Conservation (phyloP, 1,284 basidiomycete species). For the Heterobasidion annosum region DNA sequence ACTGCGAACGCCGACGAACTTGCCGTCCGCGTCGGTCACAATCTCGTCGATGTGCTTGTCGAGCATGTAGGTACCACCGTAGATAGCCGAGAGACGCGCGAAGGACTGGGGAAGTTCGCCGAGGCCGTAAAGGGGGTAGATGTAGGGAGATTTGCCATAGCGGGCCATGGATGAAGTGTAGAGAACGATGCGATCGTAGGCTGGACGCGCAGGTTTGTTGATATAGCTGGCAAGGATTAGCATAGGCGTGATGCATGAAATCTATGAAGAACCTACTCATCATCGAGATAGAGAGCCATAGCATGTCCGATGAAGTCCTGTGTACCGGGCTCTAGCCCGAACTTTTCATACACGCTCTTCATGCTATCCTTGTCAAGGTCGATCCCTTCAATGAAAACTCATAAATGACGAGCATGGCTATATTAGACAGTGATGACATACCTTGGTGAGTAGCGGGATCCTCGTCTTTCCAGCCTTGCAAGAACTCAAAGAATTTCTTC, state of each 20-base stretch:
- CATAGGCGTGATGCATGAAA: background rate
- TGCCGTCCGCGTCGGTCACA: slow-evolving; percentile 78
- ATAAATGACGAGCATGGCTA: background rate
- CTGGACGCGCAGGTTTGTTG: slow-evolving; percentile 81
- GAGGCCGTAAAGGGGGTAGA: slow-evolving; percentile 98
- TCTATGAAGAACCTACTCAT: slow-evolving; percentile 63
- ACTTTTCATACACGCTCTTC: slow-evolving; percentile 93
- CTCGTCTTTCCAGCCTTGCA: slow-evolving; percentile 92
- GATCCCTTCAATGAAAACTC: slow-evolving; percentile 46
- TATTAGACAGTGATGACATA: slow-evolving; percentile 22
- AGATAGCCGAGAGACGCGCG: slow-evolving; percentile 95
- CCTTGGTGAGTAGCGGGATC: slow-evolving; percentile 96
- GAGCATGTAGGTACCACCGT: slow-evolving; percentile 99
- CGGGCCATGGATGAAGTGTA: slow-evolving; percentile 99
- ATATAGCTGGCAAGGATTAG: slow-evolving; percentile 65
- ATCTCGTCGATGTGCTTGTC: slow-evolving; percentile 94
- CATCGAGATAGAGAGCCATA: slow-evolving; percentile 97
- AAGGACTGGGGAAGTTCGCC: slow-evolving; percentile 99
- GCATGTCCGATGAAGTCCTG: slow-evolving; percentile 99
- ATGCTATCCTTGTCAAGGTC: slow-evolving; percentile 84
- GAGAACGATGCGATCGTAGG: slow-evolving; percentile 93
- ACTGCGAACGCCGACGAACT: slow-evolving; percentile 89
- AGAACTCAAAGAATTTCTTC: slow-evolving; percentile 98
- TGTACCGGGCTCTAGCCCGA: slow-evolving; percentile 94
- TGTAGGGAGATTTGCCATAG: slow-evolving; percentile 99